Conservation (phyloP, 2,329 filamentous ascomycete genomes). For the Fusarium lyarnte region DNA sequence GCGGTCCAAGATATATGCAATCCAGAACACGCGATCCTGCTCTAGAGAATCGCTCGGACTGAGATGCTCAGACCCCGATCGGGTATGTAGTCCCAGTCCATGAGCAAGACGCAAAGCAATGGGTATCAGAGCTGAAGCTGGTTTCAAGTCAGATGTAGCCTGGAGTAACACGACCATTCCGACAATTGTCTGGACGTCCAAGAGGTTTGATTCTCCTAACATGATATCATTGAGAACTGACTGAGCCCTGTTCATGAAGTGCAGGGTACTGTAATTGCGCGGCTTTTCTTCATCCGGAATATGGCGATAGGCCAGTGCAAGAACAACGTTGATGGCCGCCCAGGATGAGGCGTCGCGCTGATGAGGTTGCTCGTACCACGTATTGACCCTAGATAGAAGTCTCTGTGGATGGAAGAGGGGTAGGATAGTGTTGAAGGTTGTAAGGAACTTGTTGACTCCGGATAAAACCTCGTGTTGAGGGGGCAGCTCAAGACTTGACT, state of each 20-base stretch:
- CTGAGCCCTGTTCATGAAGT: slow-evolving; percentile 23
- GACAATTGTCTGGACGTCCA: slow-evolving; percentile 18
- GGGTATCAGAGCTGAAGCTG: slow-evolving; percentile 9
- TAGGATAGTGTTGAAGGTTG: slow-evolving; percentile 7
- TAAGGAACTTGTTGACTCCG: neutral
- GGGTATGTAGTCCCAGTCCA: neutral
- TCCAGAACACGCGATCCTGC: slow-evolving; percentile 23
- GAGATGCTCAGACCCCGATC: neutral
- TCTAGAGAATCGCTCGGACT: neutral
- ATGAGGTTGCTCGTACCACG: neutral
- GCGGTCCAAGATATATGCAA: slow-evolving; percentile 26
- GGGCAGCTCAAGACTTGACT: neutral
- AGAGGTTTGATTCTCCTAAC: neutral
- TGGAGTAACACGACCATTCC: slow-evolving; percentile 19
- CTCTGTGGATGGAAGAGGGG: slow-evolving; percentile 16
- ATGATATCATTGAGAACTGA: slow-evolving; percentile 9
- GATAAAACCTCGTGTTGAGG: neutral
- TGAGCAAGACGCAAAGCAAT: slow-evolving; percentile 25
- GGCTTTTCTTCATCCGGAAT: neutral
- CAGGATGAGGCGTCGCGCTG: neutral
- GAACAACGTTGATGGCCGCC: slow-evolving; percentile 21
- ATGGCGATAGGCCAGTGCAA: slow-evolving; percentile 18
- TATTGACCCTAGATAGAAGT: neutral
- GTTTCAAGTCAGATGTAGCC: neutral
- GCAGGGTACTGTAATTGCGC: rapidly evolving